phyloP scores from a whole-genome alignment of 768 basidiomycete species.

The Boletellus emodensis region DNA sequence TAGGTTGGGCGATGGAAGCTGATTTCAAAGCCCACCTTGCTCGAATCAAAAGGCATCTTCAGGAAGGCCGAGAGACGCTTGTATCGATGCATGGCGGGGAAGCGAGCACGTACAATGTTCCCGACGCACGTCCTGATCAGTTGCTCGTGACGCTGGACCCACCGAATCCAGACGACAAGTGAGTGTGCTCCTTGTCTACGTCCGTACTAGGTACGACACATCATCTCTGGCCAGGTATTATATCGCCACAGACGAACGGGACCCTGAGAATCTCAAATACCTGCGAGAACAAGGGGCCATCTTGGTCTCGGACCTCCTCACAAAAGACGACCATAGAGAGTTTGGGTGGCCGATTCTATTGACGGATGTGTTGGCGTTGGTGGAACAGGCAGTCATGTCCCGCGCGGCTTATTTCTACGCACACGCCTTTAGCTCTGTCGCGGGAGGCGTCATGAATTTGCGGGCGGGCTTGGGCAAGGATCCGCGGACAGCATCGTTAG shows the following conservation, averaged over 20 bases:
- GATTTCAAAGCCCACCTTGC: conserved; percentile 31
- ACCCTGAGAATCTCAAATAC: conserved; percentile 28
- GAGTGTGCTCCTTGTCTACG: neutral
- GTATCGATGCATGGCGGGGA: conserved; percentile 19
- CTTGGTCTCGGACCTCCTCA: conserved; percentile 40
- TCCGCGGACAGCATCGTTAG: conserved; percentile 37
- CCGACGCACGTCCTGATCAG: conserved; percentile 15
- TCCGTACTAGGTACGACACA: neutral
- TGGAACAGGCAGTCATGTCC: conserved; percentile 39
- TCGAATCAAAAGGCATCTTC: conserved; percentile 28
- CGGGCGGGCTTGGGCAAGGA: conserved; percentile 39
- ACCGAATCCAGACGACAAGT: conserved; percentile 24
- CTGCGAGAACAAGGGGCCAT: conserved; percentile 36
- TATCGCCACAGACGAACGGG: conserved; percentile 43
- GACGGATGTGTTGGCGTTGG: conserved; percentile 40
- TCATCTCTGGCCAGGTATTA: conserved; percentile 24
- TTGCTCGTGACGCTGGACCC: conserved; percentile 24
- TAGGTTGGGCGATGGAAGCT: conserved; percentile 34
- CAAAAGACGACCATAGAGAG: conserved; percentile 35
- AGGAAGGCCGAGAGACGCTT: conserved; percentile 14
- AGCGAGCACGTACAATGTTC: conserved; percentile 19
- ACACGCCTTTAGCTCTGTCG: conserved; percentile 37
- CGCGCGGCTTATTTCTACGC: conserved; percentile 41
- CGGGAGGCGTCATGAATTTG: conserved; percentile 40
- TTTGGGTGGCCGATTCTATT: conserved; percentile 42